Conservation (phyloP, 352 stramenopile species). For the Hyaloperonospora arabidopsidis region DNA sequence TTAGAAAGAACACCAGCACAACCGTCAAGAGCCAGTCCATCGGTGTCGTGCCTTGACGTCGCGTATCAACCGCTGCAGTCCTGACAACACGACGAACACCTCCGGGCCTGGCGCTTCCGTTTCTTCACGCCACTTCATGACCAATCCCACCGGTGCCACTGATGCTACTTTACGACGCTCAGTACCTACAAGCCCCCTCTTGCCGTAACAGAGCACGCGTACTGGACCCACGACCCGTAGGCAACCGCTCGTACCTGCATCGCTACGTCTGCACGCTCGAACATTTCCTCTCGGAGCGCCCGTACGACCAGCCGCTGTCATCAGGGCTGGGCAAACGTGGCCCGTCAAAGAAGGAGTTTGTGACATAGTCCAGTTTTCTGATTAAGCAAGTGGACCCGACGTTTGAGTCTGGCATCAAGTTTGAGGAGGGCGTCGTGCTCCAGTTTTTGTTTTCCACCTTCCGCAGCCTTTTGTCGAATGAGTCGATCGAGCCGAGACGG, state of each 20-base stretch:
- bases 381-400: slow-evolving; percentile 92
- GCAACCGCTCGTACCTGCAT: slow-evolving; percentile 90
- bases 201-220: slow-evolving; percentile 29
- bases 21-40: slow-evolving; percentile 52
- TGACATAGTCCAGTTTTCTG: slow-evolving; percentile 95
- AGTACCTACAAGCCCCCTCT: slow-evolving; percentile 54
- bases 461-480: no score
- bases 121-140: slow-evolving; percentile 48
- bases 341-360: slow-evolving; percentile 95
- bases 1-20: slow-evolving; percentile 27
- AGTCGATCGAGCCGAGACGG: no score
- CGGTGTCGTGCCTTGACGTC: slow-evolving; percentile 33
- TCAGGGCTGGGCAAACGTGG: slow-evolving; percentile 87
- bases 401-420: slow-evolving; percentile 66
- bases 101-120: slow-evolving; percentile 34
- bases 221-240: slow-evolving; percentile 78
- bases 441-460: no score
- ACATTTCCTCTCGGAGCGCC: slow-evolving; percentile 86
- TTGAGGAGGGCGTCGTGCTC: slow-evolving; percentile 66
- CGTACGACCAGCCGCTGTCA: slow-evolving; percentile 89
- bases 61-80: slow-evolving; percentile 37
- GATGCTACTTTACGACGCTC: slow-evolving; percentile 28
- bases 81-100: slow-evolving; percentile 13
- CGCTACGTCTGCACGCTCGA: slow-evolving; percentile 89
- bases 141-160: no score